Evolutionary conservation across 2,329 filamentous ascomycete species (phyloP).

Genomic region (Xylaria sp.): DNA sequence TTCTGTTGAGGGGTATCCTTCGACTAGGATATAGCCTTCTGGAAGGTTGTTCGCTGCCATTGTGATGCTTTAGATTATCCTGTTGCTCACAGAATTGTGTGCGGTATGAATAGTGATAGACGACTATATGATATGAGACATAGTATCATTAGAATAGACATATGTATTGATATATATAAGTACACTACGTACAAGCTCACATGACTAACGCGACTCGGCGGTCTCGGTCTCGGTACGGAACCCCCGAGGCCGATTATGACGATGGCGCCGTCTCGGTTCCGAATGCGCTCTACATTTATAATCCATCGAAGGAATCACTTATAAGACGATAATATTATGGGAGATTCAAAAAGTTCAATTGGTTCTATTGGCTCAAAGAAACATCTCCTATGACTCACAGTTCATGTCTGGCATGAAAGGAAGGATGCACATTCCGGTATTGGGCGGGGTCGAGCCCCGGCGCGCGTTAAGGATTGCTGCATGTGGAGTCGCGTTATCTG

Average conservation of each 20-base stretch:
- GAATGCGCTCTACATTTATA: not conserved
- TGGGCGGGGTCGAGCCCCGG: too few relatives aligned
- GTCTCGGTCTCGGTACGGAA: not conserved
- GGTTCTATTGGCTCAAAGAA: not conserved
- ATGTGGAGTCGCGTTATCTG: too few relatives aligned
- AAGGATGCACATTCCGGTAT: too few relatives aligned
- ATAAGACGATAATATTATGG: not conserved
- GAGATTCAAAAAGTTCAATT: not conserved
- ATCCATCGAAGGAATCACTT: not conserved
- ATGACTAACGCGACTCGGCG: not conserved
- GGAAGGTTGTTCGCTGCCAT: constrained; percentile 14
- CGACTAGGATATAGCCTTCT: constrained; percentile 18
- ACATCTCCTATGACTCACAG: not conserved
- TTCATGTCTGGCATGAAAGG: too few relatives aligned
- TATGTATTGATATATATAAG: not conserved
- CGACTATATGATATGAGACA: not conserved
- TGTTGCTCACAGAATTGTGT: too few relatives aligned
- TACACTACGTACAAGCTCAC: not conserved
- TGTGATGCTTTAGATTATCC: not conserved
- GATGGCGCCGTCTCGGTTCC: not conserved
- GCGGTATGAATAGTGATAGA: not conserved
- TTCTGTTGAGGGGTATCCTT: constrained; percentile 22
- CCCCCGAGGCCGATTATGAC: not conserved
- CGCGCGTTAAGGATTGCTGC: not conserved
- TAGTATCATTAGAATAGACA: too few relatives aligned